Base-by-base conservation (phyloP, 1,284 basidiomycete species). In the Butyriboletus appendiculatus region DNA sequence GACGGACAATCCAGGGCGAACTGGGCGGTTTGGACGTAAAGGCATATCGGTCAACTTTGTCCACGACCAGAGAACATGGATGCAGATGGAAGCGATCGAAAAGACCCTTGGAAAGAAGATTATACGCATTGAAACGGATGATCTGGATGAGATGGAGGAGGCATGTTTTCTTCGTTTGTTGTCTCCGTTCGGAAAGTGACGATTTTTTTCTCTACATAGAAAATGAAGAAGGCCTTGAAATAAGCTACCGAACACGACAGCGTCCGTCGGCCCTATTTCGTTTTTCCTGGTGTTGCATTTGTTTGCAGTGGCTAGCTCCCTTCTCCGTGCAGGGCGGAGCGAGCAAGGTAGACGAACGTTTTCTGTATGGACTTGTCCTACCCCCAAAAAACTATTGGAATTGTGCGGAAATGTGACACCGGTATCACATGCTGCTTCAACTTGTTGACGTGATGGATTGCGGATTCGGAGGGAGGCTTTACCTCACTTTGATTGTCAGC, bases 41-140 rank as follows among this genome's bases (percentile, higher is more conserved):
- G 95, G 96, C 9, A 90, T 96, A 55, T 93, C 94, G n/a, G 90
- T 98, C 68, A 96, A 96, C 70, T 98, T 98, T 66, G 93, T 96
- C 20, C 92, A 96, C 70, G 88, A 97, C 75, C 79, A 86, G 66
- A 78, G 78, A 70, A 94, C 93, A 8, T 92, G 88, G 84, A 60
- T 81, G 61, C 90, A 95, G 68, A 94, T 97, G 84, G 81, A 93
- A 62, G 77, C 81, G 65, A 95, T 97, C 57, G 88, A 94, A 75
- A 78, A 84, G 60, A 80, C 79, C 1, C 81, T 94, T 1, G 87
- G 89, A 24, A 87, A 82, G 71, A 79, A 82, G 62, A 95, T 96
- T 55, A 81, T 85, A 55, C 80, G 89, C 39, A 91, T 96, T 60
- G 86, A 90, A 68, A 95, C 93, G 3, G 76, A 85, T 58, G 90